These are phyloP conservation scores for Yamadazyma olivae DNA, from an alignment of 805 yeast genomes.

Conservation along the genomic window DNA sequence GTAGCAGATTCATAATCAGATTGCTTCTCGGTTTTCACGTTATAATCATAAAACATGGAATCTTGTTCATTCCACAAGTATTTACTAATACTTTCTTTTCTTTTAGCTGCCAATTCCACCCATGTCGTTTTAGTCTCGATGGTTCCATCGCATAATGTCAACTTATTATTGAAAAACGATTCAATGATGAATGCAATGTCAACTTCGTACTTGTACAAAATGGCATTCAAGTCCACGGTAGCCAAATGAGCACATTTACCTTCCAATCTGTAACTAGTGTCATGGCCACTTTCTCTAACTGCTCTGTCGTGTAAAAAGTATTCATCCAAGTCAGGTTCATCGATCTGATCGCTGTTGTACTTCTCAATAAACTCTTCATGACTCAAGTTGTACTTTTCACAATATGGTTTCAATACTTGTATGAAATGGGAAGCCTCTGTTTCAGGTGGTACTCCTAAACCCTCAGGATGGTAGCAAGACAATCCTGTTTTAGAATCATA, in stretches of 20 bases:
- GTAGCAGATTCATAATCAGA: conserved; percentile 82
- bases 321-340: conserved; percentile 81
- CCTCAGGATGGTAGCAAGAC: conserved; percentile 88
- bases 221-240: conserved; percentile 82
- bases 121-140: conserved; percentile 54
- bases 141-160: conserved; percentile 20
- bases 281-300: conserved; percentile 95
- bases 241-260: conserved; percentile 87
- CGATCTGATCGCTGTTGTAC: conserved; percentile 64
- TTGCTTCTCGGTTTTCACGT: conserved; percentile 53
- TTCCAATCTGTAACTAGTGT: conserved; percentile 86
- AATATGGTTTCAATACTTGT: conserved; percentile 64
- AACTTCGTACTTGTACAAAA: conserved; percentile 83
- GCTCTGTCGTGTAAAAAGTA: conserved; percentile 91
- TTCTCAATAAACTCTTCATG: conserved; percentile 59
- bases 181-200: conserved; percentile 73
- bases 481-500: conserved; percentile 70
- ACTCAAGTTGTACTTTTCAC: conserved; percentile 53
- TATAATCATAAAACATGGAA: conserved; percentile 82
- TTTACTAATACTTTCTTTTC: conserved; percentile 57
- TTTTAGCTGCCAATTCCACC: conserved; percentile 51
- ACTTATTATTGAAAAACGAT: conserved; percentile 49
- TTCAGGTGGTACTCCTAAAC: conserved; percentile 94
- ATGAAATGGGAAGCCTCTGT: conserved; percentile 89
- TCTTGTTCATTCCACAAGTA: conserved; percentile 82